phyloP scores from a whole-genome alignment of 176 grass and related monocot genomes.

The Microstegium vimineum region DNA sequence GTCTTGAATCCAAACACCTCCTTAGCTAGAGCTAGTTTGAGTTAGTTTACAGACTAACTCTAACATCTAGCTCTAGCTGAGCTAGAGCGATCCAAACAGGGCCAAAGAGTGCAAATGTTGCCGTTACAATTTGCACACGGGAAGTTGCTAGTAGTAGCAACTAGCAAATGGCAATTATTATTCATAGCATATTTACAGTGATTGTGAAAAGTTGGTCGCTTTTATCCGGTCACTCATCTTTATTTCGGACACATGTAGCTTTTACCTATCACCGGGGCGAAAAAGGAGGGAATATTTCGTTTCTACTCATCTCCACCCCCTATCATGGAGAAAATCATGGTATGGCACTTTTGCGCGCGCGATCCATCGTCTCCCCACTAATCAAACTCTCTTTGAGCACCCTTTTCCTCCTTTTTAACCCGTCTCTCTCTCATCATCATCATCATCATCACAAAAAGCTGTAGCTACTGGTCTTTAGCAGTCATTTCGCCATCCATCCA shows the following conservation, averaged over 20 bases:
- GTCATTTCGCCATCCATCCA: neutral
- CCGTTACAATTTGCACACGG: neutral
- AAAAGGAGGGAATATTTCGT: conserved; percentile 36
- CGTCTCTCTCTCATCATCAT: neutral
- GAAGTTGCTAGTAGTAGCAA: neutral
- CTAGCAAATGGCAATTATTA: neutral
- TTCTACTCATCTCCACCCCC: neutral
- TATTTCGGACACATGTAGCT: conserved; percentile 10
- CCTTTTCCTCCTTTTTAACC: neutral
- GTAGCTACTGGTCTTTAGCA: neutral
- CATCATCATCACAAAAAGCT: too few relatives aligned
- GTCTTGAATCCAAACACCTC: too few relatives aligned
- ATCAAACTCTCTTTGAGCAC: conserved; percentile 1
- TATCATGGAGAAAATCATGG: conserved; percentile 41
- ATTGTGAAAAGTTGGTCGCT: neutral
- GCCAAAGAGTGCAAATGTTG: neutral
- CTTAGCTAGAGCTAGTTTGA: too few relatives aligned
- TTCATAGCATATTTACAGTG: neutral
- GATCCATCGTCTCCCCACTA: conserved; percentile 13
- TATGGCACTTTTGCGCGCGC: neutral
- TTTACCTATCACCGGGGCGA: conserved; percentile 5
- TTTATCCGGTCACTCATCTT: neutral
- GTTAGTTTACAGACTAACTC: too few relatives aligned
- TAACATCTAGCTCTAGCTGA: too few relatives aligned
- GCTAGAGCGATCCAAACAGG: too few relatives aligned